Evolutionary conservation across 108 stramenopile genomes (phyloP).

Genomic region (Ochromonas danica): DNA sequence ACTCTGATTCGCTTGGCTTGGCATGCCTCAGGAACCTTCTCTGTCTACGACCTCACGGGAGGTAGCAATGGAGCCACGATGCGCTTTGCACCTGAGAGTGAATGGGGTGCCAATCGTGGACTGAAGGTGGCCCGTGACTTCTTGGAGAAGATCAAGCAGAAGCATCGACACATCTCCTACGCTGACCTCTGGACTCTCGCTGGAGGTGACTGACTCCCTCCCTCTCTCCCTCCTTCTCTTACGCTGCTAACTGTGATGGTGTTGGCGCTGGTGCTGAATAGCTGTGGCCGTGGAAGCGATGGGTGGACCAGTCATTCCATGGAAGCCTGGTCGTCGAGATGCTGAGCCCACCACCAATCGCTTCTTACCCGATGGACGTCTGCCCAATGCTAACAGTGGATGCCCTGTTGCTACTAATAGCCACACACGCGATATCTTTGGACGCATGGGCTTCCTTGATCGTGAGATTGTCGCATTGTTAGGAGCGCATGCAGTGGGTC

Average conservation of each 20-base stretch:
- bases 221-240: too few species aligned
- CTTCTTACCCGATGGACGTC: slow-evolving; percentile 70
- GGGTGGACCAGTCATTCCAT: slow-evolving; percentile 71
- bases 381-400: slow-evolving; percentile 85
- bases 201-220: too few species aligned
- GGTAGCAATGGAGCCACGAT: slow-evolving; percentile 91
- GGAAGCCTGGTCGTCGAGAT: slow-evolving; percentile 77
- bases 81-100: slow-evolving; percentile 83
- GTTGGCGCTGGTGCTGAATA: too few species aligned
- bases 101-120: slow-evolving; percentile 77
- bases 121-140: slow-evolving; percentile 25
- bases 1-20: slow-evolving; percentile 83
- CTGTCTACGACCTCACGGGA: slow-evolving; percentile 61
- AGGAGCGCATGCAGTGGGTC: slow-evolving; percentile 94
- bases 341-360: slow-evolving; percentile 46
- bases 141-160: slow-evolving; percentile 73
- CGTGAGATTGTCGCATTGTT: slow-evolving; percentile 88
- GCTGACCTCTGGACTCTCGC: slow-evolving; percentile 91
- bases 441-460: slow-evolving; percentile 90
- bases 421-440: slow-evolving; percentile 81
- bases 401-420: slow-evolving; percentile 65
- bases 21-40: slow-evolving; percentile 88
- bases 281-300: slow-evolving; percentile 59
- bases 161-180: slow-evolving; percentile 79
- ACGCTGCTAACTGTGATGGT: too few species aligned